These are phyloP conservation scores for Helminthosporium solani DNA, from an alignment of 2,329 filamentous ascomycete genomes.

Conservation along the genomic window DNA sequence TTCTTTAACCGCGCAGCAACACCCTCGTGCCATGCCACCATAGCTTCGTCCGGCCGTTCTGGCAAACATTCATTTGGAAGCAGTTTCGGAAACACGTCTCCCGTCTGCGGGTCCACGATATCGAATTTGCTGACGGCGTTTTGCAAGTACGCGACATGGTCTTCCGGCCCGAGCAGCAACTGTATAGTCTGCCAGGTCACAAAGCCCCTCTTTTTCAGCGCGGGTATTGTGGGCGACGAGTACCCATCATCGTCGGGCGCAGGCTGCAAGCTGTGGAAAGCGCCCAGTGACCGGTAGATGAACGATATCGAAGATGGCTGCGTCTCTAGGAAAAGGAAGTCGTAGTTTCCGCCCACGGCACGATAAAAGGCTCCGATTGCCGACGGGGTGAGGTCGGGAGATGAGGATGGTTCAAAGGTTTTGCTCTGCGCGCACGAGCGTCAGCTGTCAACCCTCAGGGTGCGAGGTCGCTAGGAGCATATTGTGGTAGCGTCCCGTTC, in stretches of 20 bases:
- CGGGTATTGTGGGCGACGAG: conserved; percentile 73
- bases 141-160: conserved; percentile 82
- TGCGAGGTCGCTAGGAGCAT: too few species aligned
- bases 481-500: too few species aligned
- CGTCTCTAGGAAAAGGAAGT: conserved; percentile 72
- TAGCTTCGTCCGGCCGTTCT: conserved; percentile 69
- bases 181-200: conserved; percentile 94
- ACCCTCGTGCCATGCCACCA: conserved; percentile 80
- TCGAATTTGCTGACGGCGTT: conserved; percentile 76
- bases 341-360: conserved; percentile 49
- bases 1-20: conserved; percentile 70
- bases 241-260: conserved; percentile 65
- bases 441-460: conserved; percentile 8
- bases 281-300: conserved; percentile 89
- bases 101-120: conserved; percentile 69
- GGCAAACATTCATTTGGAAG: conserved; percentile 72
- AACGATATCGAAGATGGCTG: conserved; percentile 76
- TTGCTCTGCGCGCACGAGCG: conserved; percentile 35
- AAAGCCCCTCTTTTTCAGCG: conserved; percentile 80
- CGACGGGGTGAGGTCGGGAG: conserved; percentile 49
- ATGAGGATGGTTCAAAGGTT: conserved; percentile 47
- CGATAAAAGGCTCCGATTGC: conserved; percentile 54
- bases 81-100: conserved; percentile 57
- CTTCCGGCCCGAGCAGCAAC: conserved; percentile 80
- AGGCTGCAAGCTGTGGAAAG: conserved; percentile 82